Conservation (phyloP, 495 filamentous ascomycete species). For the Delitschia confertaspora region DNA sequence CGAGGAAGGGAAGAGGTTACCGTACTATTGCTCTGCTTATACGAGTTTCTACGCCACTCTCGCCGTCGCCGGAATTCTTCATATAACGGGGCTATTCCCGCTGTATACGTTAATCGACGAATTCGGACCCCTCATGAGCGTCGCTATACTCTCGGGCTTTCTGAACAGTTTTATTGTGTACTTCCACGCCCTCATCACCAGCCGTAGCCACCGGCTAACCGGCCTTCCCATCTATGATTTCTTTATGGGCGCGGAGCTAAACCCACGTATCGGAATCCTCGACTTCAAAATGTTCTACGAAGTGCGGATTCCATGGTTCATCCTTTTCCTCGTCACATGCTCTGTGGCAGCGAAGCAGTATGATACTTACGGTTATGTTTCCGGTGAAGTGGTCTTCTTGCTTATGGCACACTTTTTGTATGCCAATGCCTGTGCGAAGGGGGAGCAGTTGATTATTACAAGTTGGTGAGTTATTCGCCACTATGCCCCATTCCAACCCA, state of each 20-base stretch:
- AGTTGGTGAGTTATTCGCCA: conserved; percentile 54
- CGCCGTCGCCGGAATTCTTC: conserved; percentile 52
- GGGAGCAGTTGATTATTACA: conserved; percentile 82
- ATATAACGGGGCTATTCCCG: conserved; percentile 71
- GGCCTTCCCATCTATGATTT: conserved; percentile 88
- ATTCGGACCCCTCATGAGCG: conserved; percentile 79
- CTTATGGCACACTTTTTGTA: conserved; percentile 91
- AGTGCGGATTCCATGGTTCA: conserved; percentile 92
- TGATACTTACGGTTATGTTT: conserved; percentile 79
- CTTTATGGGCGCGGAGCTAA: conserved; percentile 96
- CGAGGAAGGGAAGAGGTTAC: conserved; percentile 67
- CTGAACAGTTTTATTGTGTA: conserved; percentile 72
- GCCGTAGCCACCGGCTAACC: conserved; percentile 80
- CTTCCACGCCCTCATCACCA: conserved; percentile 66
- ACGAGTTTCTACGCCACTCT: conserved; percentile 80
- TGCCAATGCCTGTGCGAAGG: conserved; percentile 91
- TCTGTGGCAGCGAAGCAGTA: conserved; percentile 79
- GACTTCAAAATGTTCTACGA: conserved; percentile 99
- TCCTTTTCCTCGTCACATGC: conserved; percentile 67
- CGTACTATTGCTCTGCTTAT: conserved; percentile 84
- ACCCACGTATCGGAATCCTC: conserved; percentile 79
- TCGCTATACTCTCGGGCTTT: conserved; percentile 81
- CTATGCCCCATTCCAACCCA: conserved; percentile 8
- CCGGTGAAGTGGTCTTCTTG: conserved; percentile 78
- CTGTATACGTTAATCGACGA: conserved; percentile 90